Evolutionary conservation across 1,139 yeast genomes (phyloP).

Genomic region (Scheffersomyces stambukii): DNA sequence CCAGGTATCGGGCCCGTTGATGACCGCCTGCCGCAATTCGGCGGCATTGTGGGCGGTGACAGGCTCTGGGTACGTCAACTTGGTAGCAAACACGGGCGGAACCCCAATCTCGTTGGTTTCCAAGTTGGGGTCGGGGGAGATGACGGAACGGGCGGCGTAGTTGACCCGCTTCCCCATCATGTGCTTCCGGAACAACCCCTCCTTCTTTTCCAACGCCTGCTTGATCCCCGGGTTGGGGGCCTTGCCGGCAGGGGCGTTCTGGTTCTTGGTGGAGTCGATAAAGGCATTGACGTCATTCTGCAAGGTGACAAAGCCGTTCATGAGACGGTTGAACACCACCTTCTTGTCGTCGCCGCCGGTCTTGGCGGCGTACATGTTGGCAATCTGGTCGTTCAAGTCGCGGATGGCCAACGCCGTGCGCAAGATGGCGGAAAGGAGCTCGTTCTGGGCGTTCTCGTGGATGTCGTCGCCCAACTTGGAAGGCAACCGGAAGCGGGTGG

Average conservation of each 20-base stretch:
- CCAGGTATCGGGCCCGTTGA: slow-evolving; percentile 97
- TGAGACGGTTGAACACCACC: slow-evolving; percentile 77
- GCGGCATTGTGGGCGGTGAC: slow-evolving; percentile 92
- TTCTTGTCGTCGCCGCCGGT: slow-evolving; percentile 62
- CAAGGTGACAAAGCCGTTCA: slow-evolving; percentile 91
- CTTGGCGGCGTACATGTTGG: slow-evolving; percentile 57
- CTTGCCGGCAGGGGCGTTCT: slow-evolving; percentile 62
- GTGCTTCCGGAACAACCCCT: slow-evolving; percentile 96
- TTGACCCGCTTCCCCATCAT: slow-evolving; percentile 99
- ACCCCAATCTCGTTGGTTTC: slow-evolving; percentile 98
- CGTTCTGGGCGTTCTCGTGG: slow-evolving; percentile 93
- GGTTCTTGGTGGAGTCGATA: slow-evolving; percentile 88
- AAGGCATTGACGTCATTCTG: slow-evolving; percentile 95
- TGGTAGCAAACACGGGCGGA: slow-evolving; percentile 96
- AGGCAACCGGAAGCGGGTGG: slow-evolving; percentile 94
- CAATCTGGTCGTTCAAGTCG: slow-evolving; percentile 80
- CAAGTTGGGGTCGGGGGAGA: slow-evolving; percentile 97
- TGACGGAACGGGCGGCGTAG: slow-evolving; percentile 97
- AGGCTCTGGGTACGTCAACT: slow-evolving; percentile 96
- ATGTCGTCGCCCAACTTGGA: slow-evolving; percentile 95
- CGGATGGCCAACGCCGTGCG: slow-evolving; percentile 78
- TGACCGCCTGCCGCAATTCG: slow-evolving; percentile 89
- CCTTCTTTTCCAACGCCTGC: slow-evolving; percentile 97
- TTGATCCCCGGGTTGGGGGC: slow-evolving; percentile 90
- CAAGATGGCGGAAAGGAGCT: slow-evolving; percentile 72